Percentiles rank a stretch among this genome's conserved stretches.
These are phyloP conservation scores for Tolypocladium album DNA, from an alignment of 2,329 filamentous ascomycete species.

Conservation along the genomic window DNA sequence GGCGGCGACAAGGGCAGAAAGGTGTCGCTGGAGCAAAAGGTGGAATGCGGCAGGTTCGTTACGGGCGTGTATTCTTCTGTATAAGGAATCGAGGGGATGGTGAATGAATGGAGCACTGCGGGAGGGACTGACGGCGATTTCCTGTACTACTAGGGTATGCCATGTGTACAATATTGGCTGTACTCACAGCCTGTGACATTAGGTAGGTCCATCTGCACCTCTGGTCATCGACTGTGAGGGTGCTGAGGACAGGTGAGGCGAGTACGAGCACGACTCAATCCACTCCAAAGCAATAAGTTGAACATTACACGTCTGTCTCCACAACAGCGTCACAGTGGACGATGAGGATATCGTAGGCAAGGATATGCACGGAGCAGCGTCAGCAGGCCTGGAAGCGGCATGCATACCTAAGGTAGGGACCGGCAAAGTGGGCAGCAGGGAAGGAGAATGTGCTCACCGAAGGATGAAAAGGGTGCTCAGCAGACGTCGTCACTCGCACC, in stretches of 20 bases:
- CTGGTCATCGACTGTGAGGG: background rate
- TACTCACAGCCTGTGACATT: background rate
- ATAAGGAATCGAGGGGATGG: slow-evolving; percentile 13
- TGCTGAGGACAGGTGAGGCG: background rate
- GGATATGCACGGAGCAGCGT: background rate
- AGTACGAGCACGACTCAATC: background rate
- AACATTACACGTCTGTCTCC: too few species aligned
- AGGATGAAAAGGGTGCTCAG: background rate
- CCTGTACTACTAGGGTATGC: background rate
- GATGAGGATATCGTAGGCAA: too few species aligned
- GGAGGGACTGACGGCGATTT: background rate
- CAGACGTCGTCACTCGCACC: background rate
- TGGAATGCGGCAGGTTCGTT: slow-evolving; percentile 75
- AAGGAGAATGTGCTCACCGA: background rate
- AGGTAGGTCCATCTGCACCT: background rate
- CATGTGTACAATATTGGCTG: background rate
- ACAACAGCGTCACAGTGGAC: too few species aligned
- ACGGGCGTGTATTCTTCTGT: slow-evolving; percentile 71
- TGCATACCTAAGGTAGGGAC: too few species aligned
- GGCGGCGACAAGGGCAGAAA: slow-evolving; percentile 52
- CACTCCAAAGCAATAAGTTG: background rate
- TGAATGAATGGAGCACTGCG: background rate
- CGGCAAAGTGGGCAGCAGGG: background rate
- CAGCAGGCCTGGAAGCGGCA: background rate
- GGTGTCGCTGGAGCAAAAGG: slow-evolving; percentile 71